Base-by-base conservation (phyloP, 2,329 filamentous ascomycete genomes). In the Fusarium sp. region DNA sequence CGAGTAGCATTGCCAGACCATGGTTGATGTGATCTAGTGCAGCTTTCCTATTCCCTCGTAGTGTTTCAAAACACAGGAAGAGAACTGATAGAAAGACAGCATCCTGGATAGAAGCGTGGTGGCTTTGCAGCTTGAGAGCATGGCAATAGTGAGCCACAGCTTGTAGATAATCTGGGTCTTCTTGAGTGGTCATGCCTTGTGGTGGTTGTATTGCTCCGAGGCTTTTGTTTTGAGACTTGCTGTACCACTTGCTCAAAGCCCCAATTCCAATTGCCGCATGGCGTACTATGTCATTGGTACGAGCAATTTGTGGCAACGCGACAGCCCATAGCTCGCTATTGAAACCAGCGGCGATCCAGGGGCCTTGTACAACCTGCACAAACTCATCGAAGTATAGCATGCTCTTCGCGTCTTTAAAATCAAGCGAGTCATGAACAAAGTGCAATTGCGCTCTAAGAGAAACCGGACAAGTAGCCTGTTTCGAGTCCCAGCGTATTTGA, bases 1-100 rank as follows among this genome's bases (percentile, higher is more conserved):
- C 60, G 17, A 81, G 67, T 1, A 81, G 43, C 6, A 81, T 69
- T 10, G 79, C 74, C 11, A 81, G 58, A 0, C 76, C 78, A 43
- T 80, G 79, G 18, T 80, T 80, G 6, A 80, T 66, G 46, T 80
- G 78, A n/a, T 76, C 72, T 17, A 80, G 48, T 0, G 78, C 78
- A 9, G 75, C 75, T 34, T 74, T 77, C 10, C 62, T 68, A 15
- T 77, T 74, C 2, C 76, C 78, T 11, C 77, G 58, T 0, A 80
- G 56, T 0, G 61, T 74, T 33, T 80, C 78, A 15, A 80, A 80
- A 13, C 72, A 74, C 0, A 80, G 48, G 2, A 77, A 62, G 5
- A 80, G 42, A 0, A 80, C 49, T 0, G 78, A 79, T 1, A 80
- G 56, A 9, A 80, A 77, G 0, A 79, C 51, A 0, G 77, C 69